Evolutionary conservation across 2,329 filamentous ascomycete species (phyloP).

Genomic region (Colletotrichum shisoi): DNA sequence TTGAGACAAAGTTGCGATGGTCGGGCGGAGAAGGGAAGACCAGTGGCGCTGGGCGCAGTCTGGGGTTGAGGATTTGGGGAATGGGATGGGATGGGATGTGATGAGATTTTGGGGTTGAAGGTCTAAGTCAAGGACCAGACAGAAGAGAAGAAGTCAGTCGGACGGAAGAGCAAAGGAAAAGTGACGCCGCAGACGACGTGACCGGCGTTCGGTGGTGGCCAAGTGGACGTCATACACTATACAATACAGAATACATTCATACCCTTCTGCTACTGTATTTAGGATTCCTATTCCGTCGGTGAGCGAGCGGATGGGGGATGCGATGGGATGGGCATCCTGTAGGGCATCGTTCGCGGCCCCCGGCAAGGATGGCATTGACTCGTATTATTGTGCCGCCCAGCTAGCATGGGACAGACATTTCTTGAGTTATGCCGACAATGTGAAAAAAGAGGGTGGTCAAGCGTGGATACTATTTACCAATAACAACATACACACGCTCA

Average conservation of each 20-base stretch:
- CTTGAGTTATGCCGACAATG: too few relatives aligned
- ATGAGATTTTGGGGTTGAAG: background rate
- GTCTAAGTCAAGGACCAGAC: too few relatives aligned
- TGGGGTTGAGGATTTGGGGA: background rate
- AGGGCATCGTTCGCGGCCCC: background rate
- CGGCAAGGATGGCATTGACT: conserved; percentile 11
- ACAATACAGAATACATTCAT: background rate
- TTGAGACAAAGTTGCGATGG: background rate
- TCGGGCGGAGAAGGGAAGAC: background rate
- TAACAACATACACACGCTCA: too few relatives aligned
- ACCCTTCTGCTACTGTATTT: background rate
- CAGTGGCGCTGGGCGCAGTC: too few relatives aligned
- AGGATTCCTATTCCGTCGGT: background rate
- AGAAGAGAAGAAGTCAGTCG: too few relatives aligned
- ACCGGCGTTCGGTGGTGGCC: background rate
- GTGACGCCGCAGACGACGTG: background rate
- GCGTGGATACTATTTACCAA: background rate
- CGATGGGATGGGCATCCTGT: background rate
- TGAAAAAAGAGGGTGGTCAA: too few relatives aligned
- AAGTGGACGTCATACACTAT: too few relatives aligned
- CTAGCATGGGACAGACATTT: too few relatives aligned
- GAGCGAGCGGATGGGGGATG: background rate
- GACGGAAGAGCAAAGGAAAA: background rate
- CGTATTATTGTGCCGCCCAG: background rate
- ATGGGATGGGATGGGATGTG: background rate